phyloP scores from a whole-genome alignment of 305 asterid species.

The Lippia alba region DNA sequence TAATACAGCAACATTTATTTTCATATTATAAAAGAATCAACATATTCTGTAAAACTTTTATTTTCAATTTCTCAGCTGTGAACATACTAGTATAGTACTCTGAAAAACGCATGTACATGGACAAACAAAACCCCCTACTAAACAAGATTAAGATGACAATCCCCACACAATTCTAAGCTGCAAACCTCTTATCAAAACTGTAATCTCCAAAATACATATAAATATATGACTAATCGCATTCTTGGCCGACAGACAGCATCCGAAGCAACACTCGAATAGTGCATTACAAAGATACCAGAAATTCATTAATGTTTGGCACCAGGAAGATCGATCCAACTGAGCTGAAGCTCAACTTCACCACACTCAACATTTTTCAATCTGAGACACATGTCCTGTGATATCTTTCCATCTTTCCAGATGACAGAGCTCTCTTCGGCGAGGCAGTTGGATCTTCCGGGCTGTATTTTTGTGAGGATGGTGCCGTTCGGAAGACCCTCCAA shows the following conservation, averaged over 20 bases:
- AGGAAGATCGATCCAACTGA: slow-evolving; percentile 86
- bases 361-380: slow-evolving; percentile 82
- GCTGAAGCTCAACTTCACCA: slow-evolving; percentile 84
- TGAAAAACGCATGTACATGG: not conserved
- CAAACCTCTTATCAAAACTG: too few species aligned
- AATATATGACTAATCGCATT: too few species aligned
- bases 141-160: not conserved
- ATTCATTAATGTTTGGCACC: slow-evolving; percentile 24
- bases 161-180: not conserved
- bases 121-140: not conserved
- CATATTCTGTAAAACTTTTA: not conserved
- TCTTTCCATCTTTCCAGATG: slow-evolving; percentile 61
- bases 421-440: slow-evolving; percentile 73
- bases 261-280: too few species aligned
- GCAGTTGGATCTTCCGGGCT: slow-evolving; percentile 67
- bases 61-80: not conserved
- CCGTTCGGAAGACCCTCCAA: slow-evolving; percentile 58
- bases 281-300: too few species aligned
- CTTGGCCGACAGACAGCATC: too few species aligned
- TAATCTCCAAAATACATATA: too few species aligned
- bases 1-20: not conserved
- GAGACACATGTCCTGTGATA: slow-evolving; percentile 78
- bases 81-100: not conserved
- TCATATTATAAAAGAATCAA: not conserved
- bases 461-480: slow-evolving; percentile 57